Percentiles rank a stretch among this genome's conserved stretches.
These are phyloP conservation scores for Craterostigma plantagineum DNA, from an alignment of 257 asterid genomes.

Conservation along the genomic window DNA sequence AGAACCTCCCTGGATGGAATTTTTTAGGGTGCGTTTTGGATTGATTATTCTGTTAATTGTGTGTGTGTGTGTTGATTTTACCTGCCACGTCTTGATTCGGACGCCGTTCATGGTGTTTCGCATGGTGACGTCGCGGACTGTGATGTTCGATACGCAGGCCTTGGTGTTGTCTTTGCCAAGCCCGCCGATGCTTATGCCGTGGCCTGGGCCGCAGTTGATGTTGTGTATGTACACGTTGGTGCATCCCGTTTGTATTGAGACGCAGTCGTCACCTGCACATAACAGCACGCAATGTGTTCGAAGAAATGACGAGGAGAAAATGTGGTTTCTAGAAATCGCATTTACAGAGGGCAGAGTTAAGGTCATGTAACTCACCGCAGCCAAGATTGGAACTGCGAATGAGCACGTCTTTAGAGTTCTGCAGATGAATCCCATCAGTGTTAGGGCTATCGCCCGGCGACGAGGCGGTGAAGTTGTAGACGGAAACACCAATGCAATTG, in stretches of 20 bases:
- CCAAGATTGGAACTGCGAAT: slow-evolving; percentile 31
- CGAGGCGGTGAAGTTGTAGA: slow-evolving; percentile 42
- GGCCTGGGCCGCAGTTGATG: slow-evolving; percentile 85
- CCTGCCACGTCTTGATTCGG: slow-evolving; percentile 50
- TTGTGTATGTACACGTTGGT: slow-evolving; percentile 52
- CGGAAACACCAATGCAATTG: slow-evolving; percentile 59
- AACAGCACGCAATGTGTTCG: too few relatives aligned
- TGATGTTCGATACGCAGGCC: slow-evolving; percentile 85
- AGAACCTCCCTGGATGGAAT: slow-evolving; percentile 52
- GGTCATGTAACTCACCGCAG: neutral
- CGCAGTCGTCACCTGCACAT: slow-evolving; percentile 89
- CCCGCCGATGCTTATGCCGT: slow-evolving; percentile 92
- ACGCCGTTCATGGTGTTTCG: slow-evolving; percentile 76
- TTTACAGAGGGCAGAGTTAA: too few relatives aligned
- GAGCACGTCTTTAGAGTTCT: slow-evolving; percentile 75
- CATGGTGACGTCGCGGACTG: slow-evolving; percentile 50
- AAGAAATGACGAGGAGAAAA: too few relatives aligned
- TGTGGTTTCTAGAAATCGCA: too few relatives aligned
- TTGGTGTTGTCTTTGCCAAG: slow-evolving; percentile 72
- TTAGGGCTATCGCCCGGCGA: slow-evolving; percentile 93
- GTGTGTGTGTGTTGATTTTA: neutral
- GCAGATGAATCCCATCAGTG: slow-evolving; percentile 88
- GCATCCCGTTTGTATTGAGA: slow-evolving; percentile 87
- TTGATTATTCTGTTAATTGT: too few relatives aligned
- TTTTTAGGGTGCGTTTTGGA: too few relatives aligned